phyloP scores from a whole-genome alignment of 192 early-diverging fungal genomes.

The Endogone sp. region DNA sequence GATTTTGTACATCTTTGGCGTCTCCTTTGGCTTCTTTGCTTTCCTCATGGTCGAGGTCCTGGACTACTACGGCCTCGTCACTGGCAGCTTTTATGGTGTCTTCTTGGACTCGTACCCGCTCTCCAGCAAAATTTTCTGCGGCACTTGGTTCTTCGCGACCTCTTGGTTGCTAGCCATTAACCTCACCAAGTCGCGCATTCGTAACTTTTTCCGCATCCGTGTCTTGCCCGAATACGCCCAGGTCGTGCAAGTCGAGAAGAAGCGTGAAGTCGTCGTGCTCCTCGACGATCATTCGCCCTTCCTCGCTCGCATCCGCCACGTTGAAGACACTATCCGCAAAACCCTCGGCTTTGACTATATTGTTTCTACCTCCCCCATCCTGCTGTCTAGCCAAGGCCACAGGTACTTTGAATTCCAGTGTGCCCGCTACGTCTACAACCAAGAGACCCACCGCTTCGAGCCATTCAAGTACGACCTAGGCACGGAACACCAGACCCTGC shows the following conservation, averaged over 20 bases:
- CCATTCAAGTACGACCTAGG: conserved; percentile 57
- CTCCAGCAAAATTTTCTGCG: conserved; percentile 32
- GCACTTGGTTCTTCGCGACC: conserved; percentile 45
- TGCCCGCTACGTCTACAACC: conserved; percentile 68
- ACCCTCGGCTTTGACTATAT: conserved; percentile 34
- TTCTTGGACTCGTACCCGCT: conserved; percentile 33
- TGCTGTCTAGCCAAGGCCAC: conserved; percentile 41
- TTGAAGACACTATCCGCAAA: conserved; percentile 15
- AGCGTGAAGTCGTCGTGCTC: conserved; percentile 25
- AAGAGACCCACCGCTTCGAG: conserved; percentile 44
- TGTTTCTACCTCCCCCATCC: conserved; percentile 37
- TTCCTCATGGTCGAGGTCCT: conserved; percentile 42
- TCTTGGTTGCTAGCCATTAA: conserved; percentile 37
- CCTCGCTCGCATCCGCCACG: conserved; percentile 17
- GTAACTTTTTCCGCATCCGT: conserved; percentile 52
- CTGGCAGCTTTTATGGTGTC: conserved; percentile 16
- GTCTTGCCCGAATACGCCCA: conserved; percentile 28
- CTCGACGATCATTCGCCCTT: conserved; percentile 27
- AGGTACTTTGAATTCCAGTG: conserved; percentile 69
- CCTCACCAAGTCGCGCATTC: conserved; percentile 36
- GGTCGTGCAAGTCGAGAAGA: conserved; percentile 43
- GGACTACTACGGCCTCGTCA: conserved; percentile 51
- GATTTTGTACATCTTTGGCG: conserved; percentile 25
- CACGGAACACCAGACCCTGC: conserved; percentile 35
- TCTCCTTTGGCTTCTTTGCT: conserved; percentile 39